These are phyloP conservation scores for Skeletonema grethae DNA, from an alignment of 108 stramenopile species.

Conservation along the genomic window DNA sequence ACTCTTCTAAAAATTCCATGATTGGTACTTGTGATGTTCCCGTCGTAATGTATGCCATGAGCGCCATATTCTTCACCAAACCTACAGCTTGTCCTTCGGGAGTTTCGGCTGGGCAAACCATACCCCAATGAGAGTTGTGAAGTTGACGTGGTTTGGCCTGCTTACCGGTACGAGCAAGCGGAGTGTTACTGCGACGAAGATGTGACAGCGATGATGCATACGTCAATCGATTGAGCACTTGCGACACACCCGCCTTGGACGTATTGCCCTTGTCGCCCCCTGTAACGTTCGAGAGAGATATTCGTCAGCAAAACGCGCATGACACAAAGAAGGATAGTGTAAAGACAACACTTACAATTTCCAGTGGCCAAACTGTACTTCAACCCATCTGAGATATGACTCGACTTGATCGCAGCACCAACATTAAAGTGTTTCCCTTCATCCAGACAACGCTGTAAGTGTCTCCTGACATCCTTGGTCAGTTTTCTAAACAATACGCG, in stretches of 20 bases:
- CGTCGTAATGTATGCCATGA: constrained; percentile 96
- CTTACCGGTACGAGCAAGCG: constrained; percentile 97
- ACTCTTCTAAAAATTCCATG: constrained; percentile 95
- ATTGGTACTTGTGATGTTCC: constrained; percentile 92
- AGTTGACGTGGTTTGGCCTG: constrained; percentile 98
- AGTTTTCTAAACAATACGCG: constrained; percentile 94
- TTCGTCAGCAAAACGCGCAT: background rate
- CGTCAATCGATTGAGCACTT: constrained; percentile 97
- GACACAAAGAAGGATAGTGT: background rate
- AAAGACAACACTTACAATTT: constrained; percentile 84
- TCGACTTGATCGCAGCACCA: constrained; percentile 94
- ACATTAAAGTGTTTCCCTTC: constrained; percentile 96
- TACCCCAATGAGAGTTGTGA: constrained; percentile 99
- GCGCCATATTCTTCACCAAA: constrained; percentile 95
- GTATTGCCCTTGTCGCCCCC: constrained; percentile 92
- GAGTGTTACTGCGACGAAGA: constrained; percentile 97
- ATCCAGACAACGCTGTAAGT: constrained; percentile 95
- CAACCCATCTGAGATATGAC: constrained; percentile 94
- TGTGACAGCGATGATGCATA: constrained; percentile 98
- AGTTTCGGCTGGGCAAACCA: constrained; percentile 95
- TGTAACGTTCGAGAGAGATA: constrained; percentile 8
- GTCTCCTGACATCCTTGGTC: constrained; percentile 90
- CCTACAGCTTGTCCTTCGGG: constrained; percentile 98
- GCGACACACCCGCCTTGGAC: constrained; percentile 97
- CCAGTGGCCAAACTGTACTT: constrained; percentile 99